Base-by-base conservation (phyloP, 2,329 filamentous ascomycete genomes). In the Cryphonectria radicalis region DNA sequence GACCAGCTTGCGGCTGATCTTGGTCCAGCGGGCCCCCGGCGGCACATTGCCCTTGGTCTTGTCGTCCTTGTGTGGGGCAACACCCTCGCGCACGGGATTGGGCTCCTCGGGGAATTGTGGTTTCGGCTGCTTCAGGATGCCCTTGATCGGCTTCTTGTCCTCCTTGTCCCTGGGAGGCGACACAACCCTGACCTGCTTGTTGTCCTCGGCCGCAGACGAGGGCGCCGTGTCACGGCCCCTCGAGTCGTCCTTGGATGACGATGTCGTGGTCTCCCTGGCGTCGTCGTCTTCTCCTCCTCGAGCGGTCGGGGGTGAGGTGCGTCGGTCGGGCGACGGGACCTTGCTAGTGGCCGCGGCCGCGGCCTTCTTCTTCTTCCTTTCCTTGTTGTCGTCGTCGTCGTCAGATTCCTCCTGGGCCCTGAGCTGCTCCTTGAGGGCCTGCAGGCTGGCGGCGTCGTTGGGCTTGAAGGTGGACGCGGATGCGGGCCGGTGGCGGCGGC, bases 51-150 rank as follows among this genome's bases (percentile, higher is more conserved):
- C 90, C 77, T 88, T 89, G 63, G 85, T 90, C 80, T 92, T 90
- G 65, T 93, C 91, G 78, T 97, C 94, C 82, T 97, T 97, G 78
- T 97, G 89, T n/a, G 95, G 95, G 1, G 95, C 94, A 8, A 97
- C 95, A 22, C 95, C 95, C 80, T 98, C 95, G 28, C 95, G 89
- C 50, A 97, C 87, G 0, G 93, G 92, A 75, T 94, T 91, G 0
- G 90, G 89, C 73, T 97, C 92, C 77, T 98, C 95, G 0, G 95
- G 95, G 77, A 98, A 98, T 77, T 92, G 92, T 37, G 87, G 86
- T 22, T 90, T 94, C 0, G 95, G 95, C 69, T 89, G 88, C 80
- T 97, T 96, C 60, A 98, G 85, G 70, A 98, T 98, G 22, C 94
- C 91, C 80, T 92, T 96, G 72, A 93, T 88, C 25, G 89, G 88